These are phyloP conservation scores for Hemisphaericaspora subhashii DNA, from an alignment of 1,139 yeast species.

Conservation along the genomic window DNA sequence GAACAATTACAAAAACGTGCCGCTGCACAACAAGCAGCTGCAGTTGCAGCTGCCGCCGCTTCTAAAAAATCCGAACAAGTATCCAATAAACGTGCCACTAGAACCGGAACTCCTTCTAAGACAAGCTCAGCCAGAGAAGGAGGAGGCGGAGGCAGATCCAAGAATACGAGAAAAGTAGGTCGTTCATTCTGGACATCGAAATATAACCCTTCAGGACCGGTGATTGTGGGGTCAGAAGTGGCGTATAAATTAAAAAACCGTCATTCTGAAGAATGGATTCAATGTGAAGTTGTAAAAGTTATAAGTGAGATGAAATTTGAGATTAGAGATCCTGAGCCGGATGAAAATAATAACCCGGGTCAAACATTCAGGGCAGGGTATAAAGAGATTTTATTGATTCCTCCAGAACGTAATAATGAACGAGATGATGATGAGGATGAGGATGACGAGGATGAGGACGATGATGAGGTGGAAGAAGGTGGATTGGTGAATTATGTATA, in stretches of 20 bases:
- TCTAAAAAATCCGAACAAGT: constrained; percentile 2
- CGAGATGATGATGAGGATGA: constrained; percentile 16
- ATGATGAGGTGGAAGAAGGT: constrained; percentile 11
- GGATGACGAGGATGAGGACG: constrained; percentile 18
- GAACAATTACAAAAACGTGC: constrained; percentile 21
- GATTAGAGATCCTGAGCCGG: constrained; percentile 96
- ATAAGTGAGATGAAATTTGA: constrained; percentile 82
- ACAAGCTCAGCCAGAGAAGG: constrained; percentile 3
- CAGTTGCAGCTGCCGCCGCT: constrained; percentile 1
- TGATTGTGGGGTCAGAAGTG: constrained; percentile 74
- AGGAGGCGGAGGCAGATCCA: not conserved
- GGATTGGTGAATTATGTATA: constrained; percentile 59
- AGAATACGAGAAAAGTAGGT: constrained; percentile 32
- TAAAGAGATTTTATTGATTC: constrained; percentile 78
- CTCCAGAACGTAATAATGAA: constrained; percentile 36
- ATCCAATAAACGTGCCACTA: constrained; percentile 9
- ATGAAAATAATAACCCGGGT: constrained; percentile 87
- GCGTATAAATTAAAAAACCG: constrained; percentile 77
- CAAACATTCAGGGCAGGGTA: constrained; percentile 80
- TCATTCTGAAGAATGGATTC: constrained; percentile 90
- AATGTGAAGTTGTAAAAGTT: constrained; percentile 83
- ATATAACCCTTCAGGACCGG: constrained; percentile 61
- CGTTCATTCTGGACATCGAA: constrained; percentile 43
- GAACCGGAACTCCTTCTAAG: constrained; percentile 4
- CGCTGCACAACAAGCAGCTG: constrained; percentile 1